These are phyloP conservation scores for Termitomyces sp. DNA, from an alignment of 768 basidiomycete species.

Conservation along the genomic window DNA sequence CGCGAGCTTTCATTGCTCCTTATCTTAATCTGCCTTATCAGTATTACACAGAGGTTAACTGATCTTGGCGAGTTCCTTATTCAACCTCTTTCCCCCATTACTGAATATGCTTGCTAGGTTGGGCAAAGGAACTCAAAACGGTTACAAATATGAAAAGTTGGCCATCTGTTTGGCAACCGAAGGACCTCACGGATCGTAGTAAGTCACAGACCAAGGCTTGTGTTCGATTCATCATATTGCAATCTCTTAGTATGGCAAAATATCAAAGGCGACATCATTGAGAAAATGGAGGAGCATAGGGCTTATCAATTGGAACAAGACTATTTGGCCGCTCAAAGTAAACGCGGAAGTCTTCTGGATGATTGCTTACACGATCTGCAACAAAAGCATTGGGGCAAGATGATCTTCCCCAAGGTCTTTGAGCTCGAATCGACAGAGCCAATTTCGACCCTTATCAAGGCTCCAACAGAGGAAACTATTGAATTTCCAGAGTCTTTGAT, in stretches of 20 bases:
- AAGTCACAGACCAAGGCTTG: not conserved
- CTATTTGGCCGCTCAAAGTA: not conserved
- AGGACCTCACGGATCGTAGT: slow-evolving; percentile 2
- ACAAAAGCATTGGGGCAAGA: not conserved
- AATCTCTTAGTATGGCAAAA: not conserved
- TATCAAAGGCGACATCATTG: not conserved
- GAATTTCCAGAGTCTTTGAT: not conserved
- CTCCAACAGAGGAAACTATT: not conserved
- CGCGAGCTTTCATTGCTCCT: not conserved
- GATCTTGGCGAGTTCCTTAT: not conserved
- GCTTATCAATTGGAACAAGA: not conserved
- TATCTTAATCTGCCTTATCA: not conserved
- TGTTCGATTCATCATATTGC: not conserved
- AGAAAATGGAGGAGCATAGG: not conserved
- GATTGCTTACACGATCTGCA: not conserved
- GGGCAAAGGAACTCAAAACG: not conserved
- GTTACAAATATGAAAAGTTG: not conserved
- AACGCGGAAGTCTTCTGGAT: not conserved
- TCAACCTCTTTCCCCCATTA: not conserved
- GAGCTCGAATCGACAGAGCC: not conserved
- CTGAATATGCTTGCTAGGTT: not conserved
- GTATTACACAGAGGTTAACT: not conserved
- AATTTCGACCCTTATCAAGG: not conserved
- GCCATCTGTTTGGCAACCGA: not conserved
- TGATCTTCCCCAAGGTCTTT: not conserved